Evolutionary conservation across 2,329 filamentous ascomycete genomes (phyloP).

Genomic region (Pseudocercospora fuligena): DNA sequence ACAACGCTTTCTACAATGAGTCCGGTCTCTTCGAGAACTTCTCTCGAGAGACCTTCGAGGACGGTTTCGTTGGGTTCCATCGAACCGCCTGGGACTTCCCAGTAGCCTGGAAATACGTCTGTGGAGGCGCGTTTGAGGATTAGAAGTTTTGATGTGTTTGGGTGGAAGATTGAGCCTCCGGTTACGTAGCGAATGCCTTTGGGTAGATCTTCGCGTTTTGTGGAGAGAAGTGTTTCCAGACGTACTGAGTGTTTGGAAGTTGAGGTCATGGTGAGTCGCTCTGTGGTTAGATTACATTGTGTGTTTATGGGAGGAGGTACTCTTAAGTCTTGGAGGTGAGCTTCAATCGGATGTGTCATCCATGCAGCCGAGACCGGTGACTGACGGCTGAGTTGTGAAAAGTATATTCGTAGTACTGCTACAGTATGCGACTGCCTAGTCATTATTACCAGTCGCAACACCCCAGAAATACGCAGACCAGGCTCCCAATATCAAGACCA

Average conservation of each 20-base stretch:
- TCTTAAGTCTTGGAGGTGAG: background rate
- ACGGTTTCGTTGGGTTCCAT: conserved; percentile 19
- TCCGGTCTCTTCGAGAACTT: conserved; percentile 22
- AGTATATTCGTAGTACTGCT: too few species aligned
- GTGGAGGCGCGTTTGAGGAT: conserved; percentile 14
- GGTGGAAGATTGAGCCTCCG: conserved; percentile 15
- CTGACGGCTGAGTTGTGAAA: background rate
- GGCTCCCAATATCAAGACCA: conserved; percentile 56
- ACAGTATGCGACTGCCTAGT: conserved; percentile 8
- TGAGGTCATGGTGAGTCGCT: background rate
- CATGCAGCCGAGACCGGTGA: conserved; percentile 1
- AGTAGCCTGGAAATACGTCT: conserved; percentile 20
- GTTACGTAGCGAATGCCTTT: conserved; percentile 15
- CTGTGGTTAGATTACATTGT: background rate
- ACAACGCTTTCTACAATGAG: conserved; percentile 10
- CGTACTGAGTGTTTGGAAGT: background rate
- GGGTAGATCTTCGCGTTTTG: conserved; percentile 15
- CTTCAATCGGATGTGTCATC: background rate
- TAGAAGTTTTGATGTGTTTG: conserved; percentile 15
- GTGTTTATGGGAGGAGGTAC: background rate
- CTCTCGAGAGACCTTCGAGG: conserved; percentile 14
- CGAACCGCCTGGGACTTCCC: conserved; percentile 23
- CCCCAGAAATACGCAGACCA: conserved; percentile 67
- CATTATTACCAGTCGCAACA: conserved; percentile 58
- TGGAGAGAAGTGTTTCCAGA: background rate